Base-by-base conservation (phyloP, 352 stramenopile species). In the Phytophthora tentaculata region DNA sequence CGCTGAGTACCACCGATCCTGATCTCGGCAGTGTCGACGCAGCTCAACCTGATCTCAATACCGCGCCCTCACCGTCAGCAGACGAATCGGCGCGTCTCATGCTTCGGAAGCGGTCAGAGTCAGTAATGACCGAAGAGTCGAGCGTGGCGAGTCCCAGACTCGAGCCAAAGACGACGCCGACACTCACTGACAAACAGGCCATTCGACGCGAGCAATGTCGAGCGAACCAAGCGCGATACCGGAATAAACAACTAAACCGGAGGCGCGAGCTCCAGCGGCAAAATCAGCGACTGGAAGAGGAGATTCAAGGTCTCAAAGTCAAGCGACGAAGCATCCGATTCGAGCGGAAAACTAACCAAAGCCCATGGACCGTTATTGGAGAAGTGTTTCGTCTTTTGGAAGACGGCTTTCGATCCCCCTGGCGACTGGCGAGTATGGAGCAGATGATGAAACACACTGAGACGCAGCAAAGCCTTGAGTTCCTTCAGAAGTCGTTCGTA, bases 151-250 rank as follows among this genome's bases (percentile, higher is more conserved):
- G 61, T n/a, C 51, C 61, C 8, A 56, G 20, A 17, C 61, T 45
- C 29, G 61, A 56, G 22, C 43, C 56, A 23, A 61, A 68, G 52
- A 68, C 44, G n/a, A 12, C 17, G 2, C 52, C 44, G 3, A 2
- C 14, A n/a, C 41, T 68, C 19, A 51, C 52, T 1, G 43, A 62
- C 8, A 68, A 68, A n/a, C 61, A 62, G 19, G 50, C 61, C 4
- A 51, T 68, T 58, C 61, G 61, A 48, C 57, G 64, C 3, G 51
- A 72, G 9, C 68, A 75, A 43, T 64, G 56, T n/a, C 50, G 63
- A 23, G 51, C 52, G 7, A 72, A 67, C 49, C 68, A 75, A 57
- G 62, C 68, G 5, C 68, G 68, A 0, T 75, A 71, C 28, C 62
- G 62, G 1, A 57, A 65, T 22, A 75, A 71, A 24, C 68, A 68